These are phyloP conservation scores for Solanum medicagineum DNA, from an alignment of 257 asterid genomes.

Conservation along the genomic window DNA sequence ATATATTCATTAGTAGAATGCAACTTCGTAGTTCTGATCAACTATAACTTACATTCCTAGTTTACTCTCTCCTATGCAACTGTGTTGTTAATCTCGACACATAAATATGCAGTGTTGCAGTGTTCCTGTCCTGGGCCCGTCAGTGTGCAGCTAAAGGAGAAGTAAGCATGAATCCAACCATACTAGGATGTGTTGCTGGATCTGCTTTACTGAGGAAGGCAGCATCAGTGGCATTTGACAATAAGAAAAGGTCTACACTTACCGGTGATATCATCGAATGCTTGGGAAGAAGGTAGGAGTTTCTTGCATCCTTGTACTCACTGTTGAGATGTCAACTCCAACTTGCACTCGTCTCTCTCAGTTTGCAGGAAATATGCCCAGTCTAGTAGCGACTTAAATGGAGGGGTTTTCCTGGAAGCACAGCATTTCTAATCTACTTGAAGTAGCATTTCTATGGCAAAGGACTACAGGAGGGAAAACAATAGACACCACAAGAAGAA, in stretches of 20 bases:
- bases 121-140: conserved; percentile 78
- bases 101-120: conserved; percentile 49
- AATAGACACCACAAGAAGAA: neutral
- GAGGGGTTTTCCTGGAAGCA: neutral
- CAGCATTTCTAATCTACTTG: neutral
- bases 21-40: neutral
- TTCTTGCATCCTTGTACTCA: neutral
- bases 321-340: neutral
- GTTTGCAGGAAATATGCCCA: conserved; percentile 76
- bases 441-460: neutral
- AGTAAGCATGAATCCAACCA: conserved; percentile 31
- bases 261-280: conserved; percentile 73
- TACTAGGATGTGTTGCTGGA: conserved; percentile 71
- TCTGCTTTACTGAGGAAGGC: conserved; percentile 71
- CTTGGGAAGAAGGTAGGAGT: conserved; percentile 60
- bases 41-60: neutral
- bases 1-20: neutral
- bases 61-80: neutral
- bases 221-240: conserved; percentile 64
- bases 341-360: conserved; percentile 17
- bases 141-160: conserved; percentile 25
- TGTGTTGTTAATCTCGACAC: neutral
- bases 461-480: neutral
- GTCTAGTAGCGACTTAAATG: conserved; percentile 1
- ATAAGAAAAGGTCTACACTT: conserved; percentile 72